phyloP scores from a whole-genome alignment of 495 filamentous ascomycete genomes.

The Penicillium salamii region DNA sequence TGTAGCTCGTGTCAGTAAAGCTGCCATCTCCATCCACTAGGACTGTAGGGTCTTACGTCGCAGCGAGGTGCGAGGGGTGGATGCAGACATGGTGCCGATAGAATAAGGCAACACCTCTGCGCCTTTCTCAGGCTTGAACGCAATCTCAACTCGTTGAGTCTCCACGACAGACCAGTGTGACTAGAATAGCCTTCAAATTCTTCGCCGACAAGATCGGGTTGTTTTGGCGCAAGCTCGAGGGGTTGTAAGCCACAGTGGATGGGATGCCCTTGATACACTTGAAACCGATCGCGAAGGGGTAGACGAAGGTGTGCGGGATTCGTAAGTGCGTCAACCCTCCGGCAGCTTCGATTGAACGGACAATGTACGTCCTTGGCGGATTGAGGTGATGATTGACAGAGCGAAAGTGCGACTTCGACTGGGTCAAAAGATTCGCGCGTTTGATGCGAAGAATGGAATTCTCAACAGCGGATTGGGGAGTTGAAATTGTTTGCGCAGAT shows the following conservation, averaged over 20 bases:
- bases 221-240: background rate
- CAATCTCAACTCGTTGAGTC: background rate
- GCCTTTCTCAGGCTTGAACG: background rate
- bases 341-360: background rate
- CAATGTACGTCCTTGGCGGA: background rate
- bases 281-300: background rate
- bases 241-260: background rate
- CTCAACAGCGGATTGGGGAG: background rate
- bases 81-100: slow-evolving; percentile 20
- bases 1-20: slow-evolving; percentile 22
- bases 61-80: slow-evolving; percentile 27
- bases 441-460: slow-evolving; percentile 9
- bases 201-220: background rate
- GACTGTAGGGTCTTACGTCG: slow-evolving; percentile 19
- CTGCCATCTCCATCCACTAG: background rate
- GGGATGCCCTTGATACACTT: slow-evolving; percentile 8
- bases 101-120: slow-evolving; percentile 1
- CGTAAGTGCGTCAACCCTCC: background rate
- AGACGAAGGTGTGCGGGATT: background rate
- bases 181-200: background rate
- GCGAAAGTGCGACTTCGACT: background rate
- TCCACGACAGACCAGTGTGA: background rate
- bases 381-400: background rate
- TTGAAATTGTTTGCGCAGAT: background rate
- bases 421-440: slow-evolving; percentile 6